phyloP scores from a whole-genome alignment of 345 rosid species.

The Linum tenue region DNA sequence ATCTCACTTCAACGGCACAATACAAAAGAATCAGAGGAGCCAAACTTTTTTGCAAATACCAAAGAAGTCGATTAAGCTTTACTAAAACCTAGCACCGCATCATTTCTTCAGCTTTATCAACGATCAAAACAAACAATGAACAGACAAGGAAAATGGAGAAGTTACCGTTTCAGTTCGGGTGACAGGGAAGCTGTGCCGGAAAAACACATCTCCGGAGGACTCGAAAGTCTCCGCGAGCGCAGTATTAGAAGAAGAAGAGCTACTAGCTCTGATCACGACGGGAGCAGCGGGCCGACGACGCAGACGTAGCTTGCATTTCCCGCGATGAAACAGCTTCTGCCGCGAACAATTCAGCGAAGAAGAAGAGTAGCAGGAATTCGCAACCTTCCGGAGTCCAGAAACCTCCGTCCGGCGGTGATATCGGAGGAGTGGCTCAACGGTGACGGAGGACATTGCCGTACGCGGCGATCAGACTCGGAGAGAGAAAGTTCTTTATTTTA shows the following conservation, averaged over 20 bases:
- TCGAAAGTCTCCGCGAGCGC: conserved; percentile 35
- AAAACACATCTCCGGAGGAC: conserved; percentile 24
- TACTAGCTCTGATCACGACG: conserved; percentile 31
- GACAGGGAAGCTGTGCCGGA: conserved; percentile 50
- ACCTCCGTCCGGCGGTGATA: conserved; percentile 7
- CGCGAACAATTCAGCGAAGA: conserved; percentile 19
- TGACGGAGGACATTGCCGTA: conserved; percentile 36
- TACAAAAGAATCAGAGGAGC: background rate
- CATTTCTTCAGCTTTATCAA: background rate
- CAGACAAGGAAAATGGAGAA: background rate
- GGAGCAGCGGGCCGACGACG: conserved; percentile 1
- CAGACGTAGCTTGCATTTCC: conserved; percentile 17
- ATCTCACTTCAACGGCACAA: background rate
- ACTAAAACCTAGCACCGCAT: background rate
- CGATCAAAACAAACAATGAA: background rate
- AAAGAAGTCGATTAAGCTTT: background rate
- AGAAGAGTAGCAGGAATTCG: conserved; percentile 5
- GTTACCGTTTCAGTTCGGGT: conserved; percentile 48
- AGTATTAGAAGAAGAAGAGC: conserved; percentile 23
- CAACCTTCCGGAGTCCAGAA: conserved; percentile 9
- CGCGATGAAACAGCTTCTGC: conserved; percentile 17
- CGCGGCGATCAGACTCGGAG: too few relatives aligned
- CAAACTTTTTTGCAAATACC: background rate
- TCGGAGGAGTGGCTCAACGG: conserved; percentile 35
- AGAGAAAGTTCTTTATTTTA: too few relatives aligned